These are phyloP conservation scores for Cucurbita ficifolia DNA, from an alignment of 306 rosid species.

Conservation along the genomic window DNA sequence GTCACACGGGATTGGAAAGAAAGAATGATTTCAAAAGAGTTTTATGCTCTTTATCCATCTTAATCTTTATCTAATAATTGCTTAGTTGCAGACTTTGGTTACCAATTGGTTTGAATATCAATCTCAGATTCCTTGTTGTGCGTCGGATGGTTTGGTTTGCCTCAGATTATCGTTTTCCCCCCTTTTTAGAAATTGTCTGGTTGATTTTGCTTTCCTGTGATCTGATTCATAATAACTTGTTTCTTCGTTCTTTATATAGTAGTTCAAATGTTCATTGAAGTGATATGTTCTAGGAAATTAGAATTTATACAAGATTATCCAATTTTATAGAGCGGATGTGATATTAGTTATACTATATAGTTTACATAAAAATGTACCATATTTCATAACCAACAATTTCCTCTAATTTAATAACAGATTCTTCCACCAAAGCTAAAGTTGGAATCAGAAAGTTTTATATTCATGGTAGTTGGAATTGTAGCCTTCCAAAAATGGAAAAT, in stretches of 20 bases:
- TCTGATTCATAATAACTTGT: background rate
- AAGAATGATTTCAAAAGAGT: slow-evolving; percentile 32
- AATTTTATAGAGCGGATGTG: too few relatives aligned
- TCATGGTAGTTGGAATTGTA: too few relatives aligned
- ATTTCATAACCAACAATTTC: too few relatives aligned
- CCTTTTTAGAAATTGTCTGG: background rate
- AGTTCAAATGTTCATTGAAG: background rate
- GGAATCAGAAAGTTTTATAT: too few relatives aligned
- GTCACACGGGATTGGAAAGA: slow-evolving; percentile 79
- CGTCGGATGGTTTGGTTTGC: background rate
- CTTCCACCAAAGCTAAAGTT: too few relatives aligned
- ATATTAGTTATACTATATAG: too few relatives aligned
- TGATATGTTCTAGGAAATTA: background rate
- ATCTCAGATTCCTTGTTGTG: background rate
- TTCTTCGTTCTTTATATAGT: background rate
- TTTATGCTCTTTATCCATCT: background rate
- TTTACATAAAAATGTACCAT: too few relatives aligned
- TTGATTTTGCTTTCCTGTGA: background rate
- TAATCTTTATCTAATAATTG: background rate
- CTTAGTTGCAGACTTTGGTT: background rate
- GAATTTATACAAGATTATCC: background rate
- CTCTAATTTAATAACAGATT: too few relatives aligned
- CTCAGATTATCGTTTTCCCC: background rate
- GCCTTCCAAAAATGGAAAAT: too few relatives aligned
- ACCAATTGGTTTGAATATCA: background rate